These are phyloP conservation scores for Phaffomyces thermotolerans DNA, from an alignment of 805 yeast species.

Conservation along the genomic window DNA sequence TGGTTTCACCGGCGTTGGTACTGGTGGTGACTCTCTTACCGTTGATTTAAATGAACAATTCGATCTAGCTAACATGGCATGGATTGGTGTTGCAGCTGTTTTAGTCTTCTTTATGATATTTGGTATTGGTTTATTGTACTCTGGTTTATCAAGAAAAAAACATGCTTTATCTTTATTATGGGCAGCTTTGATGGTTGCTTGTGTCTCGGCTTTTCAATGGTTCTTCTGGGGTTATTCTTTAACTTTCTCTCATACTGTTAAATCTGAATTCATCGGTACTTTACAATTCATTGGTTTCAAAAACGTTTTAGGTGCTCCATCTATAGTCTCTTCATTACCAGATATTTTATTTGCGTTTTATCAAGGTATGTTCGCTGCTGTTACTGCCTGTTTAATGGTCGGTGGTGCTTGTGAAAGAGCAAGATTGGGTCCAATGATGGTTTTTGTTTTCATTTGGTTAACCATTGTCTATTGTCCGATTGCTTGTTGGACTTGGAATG, in stretches of 20 bases:
- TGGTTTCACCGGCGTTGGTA: slow-evolving; percentile 50
- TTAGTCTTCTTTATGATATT: slow-evolving; percentile 96
- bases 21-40: slow-evolving; percentile 77
- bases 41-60: slow-evolving; percentile 65
- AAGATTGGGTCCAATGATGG: slow-evolving; percentile 92
- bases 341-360: slow-evolving; percentile 84
- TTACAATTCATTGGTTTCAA: slow-evolving; percentile 73
- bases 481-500: slow-evolving; percentile 98
- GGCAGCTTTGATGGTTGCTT: slow-evolving; percentile 88
- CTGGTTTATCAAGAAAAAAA: slow-evolving; percentile 90
- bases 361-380: slow-evolving; percentile 96
- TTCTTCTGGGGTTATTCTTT: slow-evolving; percentile 97
- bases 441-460: slow-evolving; percentile 88
- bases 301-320: slow-evolving; percentile 76
- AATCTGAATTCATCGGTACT: slow-evolving; percentile 67
- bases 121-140: slow-evolving; percentile 88
- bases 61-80: slow-evolving; percentile 73
- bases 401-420: slow-evolving; percentile 99
- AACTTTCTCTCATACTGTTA: slow-evolving; percentile 64
- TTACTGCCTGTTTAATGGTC: slow-evolving; percentile 87
- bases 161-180: slow-evolving; percentile 92
- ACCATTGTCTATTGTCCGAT: slow-evolving; percentile 93
- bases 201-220: slow-evolving; percentile 89
- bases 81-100: slow-evolving; percentile 72
- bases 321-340: slow-evolving; percentile 64